A percentile compares a stretch with the other conserved stretches of the same genome.
phyloP scores from a whole-genome alignment of 2,329 filamentous ascomycete species.

The Colletotrichum karsti region DNA sequence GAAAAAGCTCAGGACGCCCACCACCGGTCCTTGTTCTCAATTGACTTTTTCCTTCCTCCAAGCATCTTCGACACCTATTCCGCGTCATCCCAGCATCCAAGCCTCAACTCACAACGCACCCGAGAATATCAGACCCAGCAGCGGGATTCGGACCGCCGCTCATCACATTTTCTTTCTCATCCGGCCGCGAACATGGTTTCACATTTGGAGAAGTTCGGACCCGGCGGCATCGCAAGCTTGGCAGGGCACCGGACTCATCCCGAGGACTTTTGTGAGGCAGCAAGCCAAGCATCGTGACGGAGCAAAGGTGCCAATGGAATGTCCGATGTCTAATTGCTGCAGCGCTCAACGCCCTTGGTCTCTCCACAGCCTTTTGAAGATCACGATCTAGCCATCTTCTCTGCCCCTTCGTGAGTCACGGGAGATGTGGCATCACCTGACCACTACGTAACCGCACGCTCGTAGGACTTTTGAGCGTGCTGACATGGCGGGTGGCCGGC shows the following conservation, averaged over 20 bases:
- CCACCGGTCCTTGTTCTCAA: background rate
- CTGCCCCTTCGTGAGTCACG: background rate
- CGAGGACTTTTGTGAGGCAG: slow-evolving; percentile 8
- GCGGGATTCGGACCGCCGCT: background rate
- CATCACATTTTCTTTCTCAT: background rate
- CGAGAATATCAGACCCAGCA: background rate
- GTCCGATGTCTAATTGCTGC: slow-evolving; percentile 13
- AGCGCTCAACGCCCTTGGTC: background rate
- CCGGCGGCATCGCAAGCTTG: slow-evolving; percentile 18
- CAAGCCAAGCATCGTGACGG: slow-evolving; percentile 22
- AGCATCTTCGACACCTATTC: slow-evolving; percentile 1
- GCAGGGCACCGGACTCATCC: slow-evolving; percentile 7
- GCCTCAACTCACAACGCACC: background rate
- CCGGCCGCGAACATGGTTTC: slow-evolving; percentile 12
- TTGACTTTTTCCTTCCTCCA: background rate
- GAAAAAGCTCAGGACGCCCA: slow-evolving; percentile 2
- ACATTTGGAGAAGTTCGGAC: slow-evolving; percentile 2
- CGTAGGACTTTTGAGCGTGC: slow-evolving; percentile 4
- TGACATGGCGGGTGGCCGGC: slow-evolving; percentile 24
- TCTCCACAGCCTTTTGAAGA: slow-evolving; percentile 2
- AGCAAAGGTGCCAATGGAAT: slow-evolving; percentile 13
- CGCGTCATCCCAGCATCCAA: background rate
- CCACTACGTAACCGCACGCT: slow-evolving; percentile 5
- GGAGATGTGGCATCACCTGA: slow-evolving; percentile 9
- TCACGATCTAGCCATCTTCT: slow-evolving; percentile 10